These are phyloP conservation scores for Aspergillus carlsbadensis DNA, from an alignment of 495 filamentous ascomycete genomes.

Conservation along the genomic window DNA sequence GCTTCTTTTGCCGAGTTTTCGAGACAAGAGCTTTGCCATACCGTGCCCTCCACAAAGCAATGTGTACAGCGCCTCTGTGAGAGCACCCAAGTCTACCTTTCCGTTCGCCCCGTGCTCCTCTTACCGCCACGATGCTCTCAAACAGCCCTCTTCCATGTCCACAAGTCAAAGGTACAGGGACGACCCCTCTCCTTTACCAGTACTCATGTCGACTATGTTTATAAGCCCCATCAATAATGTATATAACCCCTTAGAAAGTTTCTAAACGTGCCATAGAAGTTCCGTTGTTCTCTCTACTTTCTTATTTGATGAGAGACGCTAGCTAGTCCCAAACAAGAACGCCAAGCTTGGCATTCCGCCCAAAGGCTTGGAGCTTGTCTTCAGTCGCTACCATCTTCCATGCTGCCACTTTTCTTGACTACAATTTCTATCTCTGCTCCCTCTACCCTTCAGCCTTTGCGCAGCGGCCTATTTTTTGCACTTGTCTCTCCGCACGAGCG, in stretches of 20 bases:
- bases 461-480: background rate
- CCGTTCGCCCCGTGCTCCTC: background rate
- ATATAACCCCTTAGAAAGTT: constrained; percentile 15
- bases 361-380: constrained; percentile 7
- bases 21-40: background rate
- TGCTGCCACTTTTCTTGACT: background rate
- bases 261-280: background rate
- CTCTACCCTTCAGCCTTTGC: background rate
- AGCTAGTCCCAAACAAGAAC: constrained; percentile 13
- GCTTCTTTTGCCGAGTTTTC: background rate
- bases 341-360: constrained; percentile 11
- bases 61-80: no score
- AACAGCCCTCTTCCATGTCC: background rate
- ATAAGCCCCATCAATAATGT: constrained; percentile 14
- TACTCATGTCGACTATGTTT: constrained; percentile 6
- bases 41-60: background rate
- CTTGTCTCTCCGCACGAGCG: background rate
- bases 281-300: no score
- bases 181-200: background rate
- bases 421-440: background rate
- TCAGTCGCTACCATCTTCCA: background rate
- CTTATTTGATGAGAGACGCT: background rate
- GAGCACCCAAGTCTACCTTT: no score
- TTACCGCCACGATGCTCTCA: background rate
- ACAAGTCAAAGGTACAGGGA: background rate